Evolutionary conservation across 352 stramenopile species (phyloP).

Genomic region (Phytophthora cactorum): DNA sequence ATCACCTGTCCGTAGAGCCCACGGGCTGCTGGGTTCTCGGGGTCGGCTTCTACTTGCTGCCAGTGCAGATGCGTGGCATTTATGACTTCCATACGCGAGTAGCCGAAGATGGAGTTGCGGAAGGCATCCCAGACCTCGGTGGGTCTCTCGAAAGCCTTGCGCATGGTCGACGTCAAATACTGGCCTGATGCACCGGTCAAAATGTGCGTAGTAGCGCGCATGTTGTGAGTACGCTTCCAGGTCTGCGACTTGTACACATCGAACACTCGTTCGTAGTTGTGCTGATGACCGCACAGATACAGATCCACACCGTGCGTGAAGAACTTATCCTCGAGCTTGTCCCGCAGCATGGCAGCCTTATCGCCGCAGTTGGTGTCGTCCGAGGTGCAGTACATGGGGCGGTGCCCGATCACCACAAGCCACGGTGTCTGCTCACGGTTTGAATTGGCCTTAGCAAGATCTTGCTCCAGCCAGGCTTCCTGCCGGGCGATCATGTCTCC

Average conservation of each 20-base stretch:
- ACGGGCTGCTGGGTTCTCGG: conserved; percentile 74
- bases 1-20: conserved; percentile 82
- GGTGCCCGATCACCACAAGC: conserved; percentile 88
- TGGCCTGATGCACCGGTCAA: conserved; percentile 89
- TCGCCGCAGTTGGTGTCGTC: conserved; percentile 77
- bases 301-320: conserved; percentile 84
- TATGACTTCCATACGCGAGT: conserved; percentile 81
- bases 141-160: conserved; percentile 76
- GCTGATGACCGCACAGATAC: conserved; percentile 90
- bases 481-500: conserved; percentile 58
- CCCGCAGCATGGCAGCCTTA: conserved; percentile 65
- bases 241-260: conserved; percentile 79
- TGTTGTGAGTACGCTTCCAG: conserved; percentile 76
- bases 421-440: conserved; percentile 77
- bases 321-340: conserved; percentile 81
- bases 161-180: conserved; percentile 80
- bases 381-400: conserved; percentile 90
- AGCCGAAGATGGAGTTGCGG: conserved; percentile 89
- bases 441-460: conserved; percentile 68
- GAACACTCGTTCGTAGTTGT: conserved; percentile 92
- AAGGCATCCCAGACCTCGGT: conserved; percentile 78
- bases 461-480: conserved; percentile 68
- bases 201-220: conserved; percentile 89
- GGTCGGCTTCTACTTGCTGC: conserved; percentile 87
- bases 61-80: conserved; percentile 91